These are phyloP conservation scores for Myxozyma neotropica DNA, from an alignment of 805 yeast genomes.

Conservation along the genomic window DNA sequence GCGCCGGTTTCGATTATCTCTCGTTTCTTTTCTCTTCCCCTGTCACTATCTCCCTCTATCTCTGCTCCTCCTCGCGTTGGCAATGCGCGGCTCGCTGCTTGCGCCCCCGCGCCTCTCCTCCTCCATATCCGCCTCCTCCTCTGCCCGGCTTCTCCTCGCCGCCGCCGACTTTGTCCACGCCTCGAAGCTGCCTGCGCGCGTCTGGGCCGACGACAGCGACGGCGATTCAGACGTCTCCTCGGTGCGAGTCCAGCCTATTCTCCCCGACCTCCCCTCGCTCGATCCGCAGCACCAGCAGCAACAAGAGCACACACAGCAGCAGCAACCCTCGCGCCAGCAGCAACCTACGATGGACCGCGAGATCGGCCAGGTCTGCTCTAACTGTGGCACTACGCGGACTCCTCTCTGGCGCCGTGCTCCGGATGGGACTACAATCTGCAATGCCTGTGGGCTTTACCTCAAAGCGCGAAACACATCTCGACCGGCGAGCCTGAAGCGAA, in stretches of 20 bases:
- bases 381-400: slow-evolving; percentile 88
- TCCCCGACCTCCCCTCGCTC: too few relatives aligned
- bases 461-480: slow-evolving; percentile 63
- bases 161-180: slow-evolving; percentile 11
- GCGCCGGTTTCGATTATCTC: background rate
- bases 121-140: background rate
- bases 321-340: background rate
- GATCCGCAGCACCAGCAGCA: background rate
- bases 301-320: background rate
- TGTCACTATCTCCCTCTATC: background rate
- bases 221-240: background rate
- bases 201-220: slow-evolving; percentile 1
- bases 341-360: slow-evolving; percentile 7
- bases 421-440: slow-evolving; percentile 87
- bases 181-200: slow-evolving; percentile 4
- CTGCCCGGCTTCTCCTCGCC: slow-evolving; percentile 1
- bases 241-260: background rate
- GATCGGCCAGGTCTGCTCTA: slow-evolving; percentile 65
- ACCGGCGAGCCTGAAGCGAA: slow-evolving; percentile 65
- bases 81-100: slow-evolving; percentile 8
- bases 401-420: slow-evolving; percentile 96
- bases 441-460: slow-evolving; percentile 89
- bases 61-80: background rate
- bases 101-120: slow-evolving; percentile 11
- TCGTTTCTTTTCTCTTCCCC: background rate